Base-by-base conservation (phyloP, 257 asterid species). In the Forsythia suspensa region DNA sequence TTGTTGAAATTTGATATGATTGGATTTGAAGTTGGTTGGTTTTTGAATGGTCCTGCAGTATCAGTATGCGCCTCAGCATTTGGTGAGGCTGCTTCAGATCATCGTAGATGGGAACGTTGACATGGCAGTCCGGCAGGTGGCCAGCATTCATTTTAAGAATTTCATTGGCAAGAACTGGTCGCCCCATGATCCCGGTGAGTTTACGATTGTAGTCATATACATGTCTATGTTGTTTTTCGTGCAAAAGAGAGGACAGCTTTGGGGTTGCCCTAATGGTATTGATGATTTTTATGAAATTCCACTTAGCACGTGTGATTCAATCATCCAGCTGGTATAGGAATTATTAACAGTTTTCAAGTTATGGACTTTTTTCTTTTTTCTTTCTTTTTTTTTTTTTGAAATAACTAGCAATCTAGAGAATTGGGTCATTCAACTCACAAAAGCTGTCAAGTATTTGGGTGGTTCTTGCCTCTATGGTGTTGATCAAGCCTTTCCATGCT, bases 51-150 rank as follows among this genome's bases (percentile, higher is more conserved):
- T 38, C 46, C 34, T 90, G 89, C 96, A 96, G 99, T 83, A 86
- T 84, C 97, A 96, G 80, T 84, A 79, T 79, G 87, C 94, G 8
- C 98, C 97, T 9, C 98, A 92, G 88, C 99, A 96, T 87, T 85
- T 96, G 84, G 97, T 96, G 82, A 96, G 99, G 87, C 87, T 96
- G 84, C 80, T 96, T 92, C 99, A 94, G 92, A 94, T 96, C 76
- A 90, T 94, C 42, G 95, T 96, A 0, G 98, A 92, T 74, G 96
- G 83, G 79, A 90, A 82, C 43, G 86, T 94, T 21, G 98, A 94
- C 81, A 81, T 89, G 84, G 95, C 97, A 12, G 97, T 96, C 40
- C 87, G 99, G 75, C 99, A 96, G 87, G 98, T 90, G 77, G 98
- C 98, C 21, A 96, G 99, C 82, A 96, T 96, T 78, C 90, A 96